Conservation (phyloP, 176 grass and related monocot species). For the Urochloa ruziziensis region DNA sequence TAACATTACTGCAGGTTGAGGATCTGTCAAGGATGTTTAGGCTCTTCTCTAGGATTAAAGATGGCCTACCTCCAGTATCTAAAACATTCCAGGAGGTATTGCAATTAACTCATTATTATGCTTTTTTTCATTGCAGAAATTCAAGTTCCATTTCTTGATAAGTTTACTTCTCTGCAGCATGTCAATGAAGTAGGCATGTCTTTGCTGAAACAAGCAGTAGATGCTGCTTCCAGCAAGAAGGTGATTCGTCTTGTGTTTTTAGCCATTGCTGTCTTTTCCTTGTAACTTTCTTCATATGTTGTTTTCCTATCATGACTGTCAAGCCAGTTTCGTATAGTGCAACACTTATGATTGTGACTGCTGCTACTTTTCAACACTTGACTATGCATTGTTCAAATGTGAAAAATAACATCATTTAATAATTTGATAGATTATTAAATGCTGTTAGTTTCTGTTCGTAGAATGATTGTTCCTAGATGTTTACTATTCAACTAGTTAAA, state of each 20-base stretch:
- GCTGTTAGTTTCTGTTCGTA: neutral
- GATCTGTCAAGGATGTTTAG: constrained; percentile 80
- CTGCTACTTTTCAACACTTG: neutral
- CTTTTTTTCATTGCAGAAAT: neutral
- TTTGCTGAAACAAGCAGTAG: constrained; percentile 61
- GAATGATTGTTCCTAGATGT: neutral
- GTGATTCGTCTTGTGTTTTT: constrained; percentile 10
- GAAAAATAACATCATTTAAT: neutral
- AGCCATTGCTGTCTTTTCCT: neutral
- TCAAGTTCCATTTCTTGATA: neutral
- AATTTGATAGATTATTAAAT: neutral
- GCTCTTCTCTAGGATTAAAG: constrained; percentile 65
- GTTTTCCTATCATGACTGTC: neutral
- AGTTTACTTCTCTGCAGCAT: constrained; percentile 52
- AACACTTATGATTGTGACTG: too few species aligned
- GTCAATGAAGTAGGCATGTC: constrained; percentile 52
- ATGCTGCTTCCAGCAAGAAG: constrained; percentile 61
- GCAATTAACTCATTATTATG: neutral
- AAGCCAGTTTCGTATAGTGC: neutral
- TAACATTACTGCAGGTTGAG: constrained; percentile 44
- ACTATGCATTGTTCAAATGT: neutral
- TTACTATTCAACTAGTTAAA: neutral
- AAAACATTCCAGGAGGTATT: constrained; percentile 71
- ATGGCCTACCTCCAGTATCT: constrained; percentile 48
- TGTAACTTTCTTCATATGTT: neutral